phyloP scores from a whole-genome alignment of 2,329 filamentous ascomycete genomes.

The Epichloe elymi region DNA sequence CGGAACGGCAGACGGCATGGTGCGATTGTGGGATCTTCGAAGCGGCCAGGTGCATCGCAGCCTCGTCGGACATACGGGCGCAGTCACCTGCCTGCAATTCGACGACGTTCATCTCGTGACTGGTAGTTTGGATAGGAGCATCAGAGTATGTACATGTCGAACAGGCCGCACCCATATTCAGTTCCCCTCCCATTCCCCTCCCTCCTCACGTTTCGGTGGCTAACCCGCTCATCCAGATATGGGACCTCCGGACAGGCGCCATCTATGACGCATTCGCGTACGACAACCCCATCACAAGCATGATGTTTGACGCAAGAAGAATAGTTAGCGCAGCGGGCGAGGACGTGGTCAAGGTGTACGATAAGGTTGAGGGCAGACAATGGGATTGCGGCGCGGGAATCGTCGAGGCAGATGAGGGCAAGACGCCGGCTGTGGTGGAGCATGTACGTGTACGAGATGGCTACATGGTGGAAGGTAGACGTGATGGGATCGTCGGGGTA shows the following conservation, averaged over 20 bases:
- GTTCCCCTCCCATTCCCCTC: background rate
- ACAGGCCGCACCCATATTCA: background rate
- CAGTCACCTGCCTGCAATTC: conserved; percentile 89
- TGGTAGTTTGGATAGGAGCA: conserved; percentile 81
- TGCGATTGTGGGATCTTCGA: conserved; percentile 88
- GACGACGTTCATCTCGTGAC: conserved; percentile 93
- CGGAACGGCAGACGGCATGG: conserved; percentile 94
- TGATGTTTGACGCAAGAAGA: conserved; percentile 89
- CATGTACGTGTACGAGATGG: conserved; percentile 84
- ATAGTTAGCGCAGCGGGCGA: conserved; percentile 88
- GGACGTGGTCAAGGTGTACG: conserved; percentile 92
- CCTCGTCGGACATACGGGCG: conserved; percentile 87
- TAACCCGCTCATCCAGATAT: conserved; percentile 54
- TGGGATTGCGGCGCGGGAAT: conserved; percentile 92
- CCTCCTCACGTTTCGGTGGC: background rate
- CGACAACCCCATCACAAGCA: conserved; percentile 78
- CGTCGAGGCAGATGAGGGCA: conserved; percentile 51
- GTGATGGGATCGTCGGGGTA: conserved; percentile 76
- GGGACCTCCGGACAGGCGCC: conserved; percentile 91
- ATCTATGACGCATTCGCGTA: conserved; percentile 96
- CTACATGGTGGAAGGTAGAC: conserved; percentile 81
- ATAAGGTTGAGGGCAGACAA: conserved; percentile 88
- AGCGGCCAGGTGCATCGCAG: conserved; percentile 96
- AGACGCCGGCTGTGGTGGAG: conserved; percentile 59
- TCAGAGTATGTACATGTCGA: conserved; percentile 55